Evolutionary conservation across 345 rosid species (phyloP), one percentile per base, ranked within the genome.

Genomic region (Euphorbia pulcherrima): DNA sequence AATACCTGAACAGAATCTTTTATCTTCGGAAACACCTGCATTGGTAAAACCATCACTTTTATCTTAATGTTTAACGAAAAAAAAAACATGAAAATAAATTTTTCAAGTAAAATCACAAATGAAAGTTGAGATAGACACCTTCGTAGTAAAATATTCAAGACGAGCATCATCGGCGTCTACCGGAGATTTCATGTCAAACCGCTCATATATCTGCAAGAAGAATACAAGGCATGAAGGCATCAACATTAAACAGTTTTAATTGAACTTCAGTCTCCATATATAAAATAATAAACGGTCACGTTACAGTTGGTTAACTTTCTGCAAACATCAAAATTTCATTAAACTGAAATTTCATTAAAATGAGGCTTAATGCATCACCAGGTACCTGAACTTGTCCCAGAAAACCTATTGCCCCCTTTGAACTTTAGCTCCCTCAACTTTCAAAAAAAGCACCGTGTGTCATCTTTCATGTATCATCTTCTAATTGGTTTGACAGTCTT

Each of bases 21-120:
- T 56, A 93, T 86, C 82, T 89, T 93, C 51, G 98, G 97, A 71
- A 88, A 93, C 33, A 93, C 92, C 98, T 90, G 85, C 84, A 79
- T 60, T 37, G 74, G 2, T 67, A 65, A 81, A 75, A 79, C 30
- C 39, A 69, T 37, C 61, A 68, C 72, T 39, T 53, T 53, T 29
- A 69, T 66, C 50, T 29, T 47, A 8, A 26, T 48, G 48, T 35
- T 65, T 33, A 33, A 70, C 62, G 5, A 46, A n/a, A 26, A 56
- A 29, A 51, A 52, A 62, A 68, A 39, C 52, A 35, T 52, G 29
- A 67, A 48, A 68, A 30, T 2, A 58, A 9, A 48, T 28, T 50
- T 20, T 53, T 44, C 46, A 23, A 16, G 37, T 55, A 28, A 6
- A 65, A 24, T 12, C 20, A 27, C 54, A 30, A 20, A 54, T n/a